These are phyloP conservation scores for Aspergillus heteromorphus DNA, from an alignment of 495 filamentous ascomycete genomes.

Conservation along the genomic window DNA sequence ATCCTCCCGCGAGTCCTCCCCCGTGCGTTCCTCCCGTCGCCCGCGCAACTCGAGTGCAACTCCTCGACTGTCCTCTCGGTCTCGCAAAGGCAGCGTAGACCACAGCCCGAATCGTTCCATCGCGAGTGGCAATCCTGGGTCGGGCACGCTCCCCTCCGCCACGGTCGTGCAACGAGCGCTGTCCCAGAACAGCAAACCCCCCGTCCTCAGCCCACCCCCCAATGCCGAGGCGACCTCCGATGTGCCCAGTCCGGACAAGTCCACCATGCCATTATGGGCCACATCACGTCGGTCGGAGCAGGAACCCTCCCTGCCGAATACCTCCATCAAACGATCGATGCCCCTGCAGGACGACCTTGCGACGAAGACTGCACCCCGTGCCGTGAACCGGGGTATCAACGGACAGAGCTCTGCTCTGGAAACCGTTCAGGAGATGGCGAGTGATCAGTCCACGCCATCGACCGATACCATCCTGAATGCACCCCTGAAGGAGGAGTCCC, in stretches of 20 bases:
- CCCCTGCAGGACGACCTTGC: constrained; percentile 26
- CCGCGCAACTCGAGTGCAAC: constrained; percentile 26
- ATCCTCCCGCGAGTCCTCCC: constrained; percentile 48
- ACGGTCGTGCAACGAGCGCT: constrained; percentile 60
- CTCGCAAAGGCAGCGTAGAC: constrained; percentile 67
- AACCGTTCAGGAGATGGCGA: constrained; percentile 84
- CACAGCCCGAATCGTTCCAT: constrained; percentile 58
- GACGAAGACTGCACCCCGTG: constrained; percentile 29
- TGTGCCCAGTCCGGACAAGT: constrained; percentile 58
- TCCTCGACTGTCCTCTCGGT: constrained; percentile 40
- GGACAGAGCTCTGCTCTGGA: constrained; percentile 69
- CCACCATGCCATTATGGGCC: constrained; percentile 61
- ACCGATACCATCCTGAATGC: constrained; percentile 39
- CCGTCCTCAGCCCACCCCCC: constrained; percentile 46
- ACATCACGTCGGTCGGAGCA: constrained; percentile 32
- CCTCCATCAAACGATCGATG: constrained; percentile 36
- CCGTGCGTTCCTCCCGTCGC: constrained; percentile 35
- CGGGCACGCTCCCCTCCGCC: constrained; percentile 47
- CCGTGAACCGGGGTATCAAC: constrained; percentile 55
- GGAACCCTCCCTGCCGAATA: constrained; percentile 36
- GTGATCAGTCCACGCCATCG: constrained; percentile 69
- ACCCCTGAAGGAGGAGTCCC: constrained; percentile 25
- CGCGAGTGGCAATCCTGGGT: constrained; percentile 22
- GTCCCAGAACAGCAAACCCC: constrained; percentile 56
- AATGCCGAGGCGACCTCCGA: constrained; percentile 51